These are phyloP conservation scores for Arthrobotrys entomopaga DNA, from an alignment of 2,329 filamentous ascomycete genomes.

Conservation along the genomic window DNA sequence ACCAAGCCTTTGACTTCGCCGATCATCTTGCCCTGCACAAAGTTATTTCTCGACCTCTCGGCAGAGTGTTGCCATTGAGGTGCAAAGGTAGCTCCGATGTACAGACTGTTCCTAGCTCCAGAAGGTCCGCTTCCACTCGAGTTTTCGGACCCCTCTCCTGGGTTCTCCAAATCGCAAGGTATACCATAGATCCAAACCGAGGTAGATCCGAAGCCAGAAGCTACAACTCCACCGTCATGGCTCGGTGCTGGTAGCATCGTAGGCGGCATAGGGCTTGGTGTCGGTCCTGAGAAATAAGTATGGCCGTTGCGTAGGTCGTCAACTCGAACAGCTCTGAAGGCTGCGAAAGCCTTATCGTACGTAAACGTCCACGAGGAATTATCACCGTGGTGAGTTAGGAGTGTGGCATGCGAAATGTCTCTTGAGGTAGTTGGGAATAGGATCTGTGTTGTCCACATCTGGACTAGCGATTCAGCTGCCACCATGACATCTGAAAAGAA, in stretches of 20 bases:
- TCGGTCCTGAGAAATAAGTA: slow-evolving; percentile 80
- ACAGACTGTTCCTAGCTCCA: slow-evolving; percentile 45
- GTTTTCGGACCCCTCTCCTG: slow-evolving; percentile 52
- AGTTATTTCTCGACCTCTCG: slow-evolving; percentile 75
- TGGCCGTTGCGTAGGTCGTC: slow-evolving; percentile 80
- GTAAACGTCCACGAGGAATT: slow-evolving; percentile 81
- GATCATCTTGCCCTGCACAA: slow-evolving; percentile 75
- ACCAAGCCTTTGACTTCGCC: slow-evolving; percentile 73
- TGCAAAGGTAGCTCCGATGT: slow-evolving; percentile 60
- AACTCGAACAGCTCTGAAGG: slow-evolving; percentile 79
- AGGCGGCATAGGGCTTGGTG: slow-evolving; percentile 66
- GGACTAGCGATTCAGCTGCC: slow-evolving; percentile 71
- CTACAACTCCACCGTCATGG: slow-evolving; percentile 76
- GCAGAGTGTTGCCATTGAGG: slow-evolving; percentile 76
- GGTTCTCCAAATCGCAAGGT: slow-evolving; percentile 73
- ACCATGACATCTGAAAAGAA: slow-evolving; percentile 75
- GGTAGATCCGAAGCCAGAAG: slow-evolving; percentile 76
- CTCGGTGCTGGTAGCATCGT: slow-evolving; percentile 76
- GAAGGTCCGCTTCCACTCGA: slow-evolving; percentile 54
- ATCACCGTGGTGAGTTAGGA: slow-evolving; percentile 70
- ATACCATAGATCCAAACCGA: slow-evolving; percentile 83
- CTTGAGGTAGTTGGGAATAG: slow-evolving; percentile 83
- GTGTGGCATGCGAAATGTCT: slow-evolving; percentile 79
- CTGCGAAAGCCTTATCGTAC: slow-evolving; percentile 79
- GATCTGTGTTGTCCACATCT: slow-evolving; percentile 86